Percentiles rank a stretch among this genome's conserved stretches.
Conservation (phyloP, 768 basidiomycete genomes). For the Suillus weaverae region DNA sequence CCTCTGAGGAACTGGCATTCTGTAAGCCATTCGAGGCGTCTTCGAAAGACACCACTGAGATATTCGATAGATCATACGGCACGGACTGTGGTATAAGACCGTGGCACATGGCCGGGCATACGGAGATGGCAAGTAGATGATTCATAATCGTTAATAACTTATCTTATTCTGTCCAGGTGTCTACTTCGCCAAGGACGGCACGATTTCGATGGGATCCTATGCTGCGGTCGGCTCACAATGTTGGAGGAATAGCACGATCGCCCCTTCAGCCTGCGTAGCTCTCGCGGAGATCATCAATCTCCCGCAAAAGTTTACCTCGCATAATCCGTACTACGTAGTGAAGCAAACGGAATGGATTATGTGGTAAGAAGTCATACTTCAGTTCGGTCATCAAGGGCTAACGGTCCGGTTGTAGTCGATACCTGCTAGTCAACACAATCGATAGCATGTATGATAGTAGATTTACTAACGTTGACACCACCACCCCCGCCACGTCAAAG, state of each 20-base stretch:
- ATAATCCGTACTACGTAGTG: conserved; percentile 61
- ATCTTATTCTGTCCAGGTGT: conserved; percentile 44
- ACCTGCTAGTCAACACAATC: conserved; percentile 50
- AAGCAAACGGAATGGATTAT: conserved; percentile 69
- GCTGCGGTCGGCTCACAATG: conserved; percentile 29
- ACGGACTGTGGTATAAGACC: conserved; percentile 65
- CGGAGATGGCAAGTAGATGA: conserved; percentile 51
- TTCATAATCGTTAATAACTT: not conserved
- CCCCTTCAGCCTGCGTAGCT: conserved; percentile 52
- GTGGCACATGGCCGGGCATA: conserved; percentile 59
- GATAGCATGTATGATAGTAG: not conserved
- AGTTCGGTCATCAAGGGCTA: not conserved
- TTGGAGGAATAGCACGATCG: conserved; percentile 55
- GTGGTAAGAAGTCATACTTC: conserved; percentile 42
- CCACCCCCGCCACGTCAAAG: not conserved
- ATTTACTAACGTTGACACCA: conserved; percentile 3
- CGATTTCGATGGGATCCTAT: conserved; percentile 47
- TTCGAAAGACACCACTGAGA: not conserved
- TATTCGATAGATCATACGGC: conserved; percentile 57
- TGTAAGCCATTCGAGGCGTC: conserved; percentile 33
- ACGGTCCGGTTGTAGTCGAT: conserved; percentile 43
- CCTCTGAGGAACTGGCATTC: conserved; percentile 70
- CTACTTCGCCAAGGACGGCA: conserved; percentile 64
- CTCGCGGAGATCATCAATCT: conserved; percentile 68
- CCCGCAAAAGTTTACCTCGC: conserved; percentile 50